Base-by-base conservation (phyloP, 495 filamentous ascomycete genomes). In the Daldinia vernicosa region DNA sequence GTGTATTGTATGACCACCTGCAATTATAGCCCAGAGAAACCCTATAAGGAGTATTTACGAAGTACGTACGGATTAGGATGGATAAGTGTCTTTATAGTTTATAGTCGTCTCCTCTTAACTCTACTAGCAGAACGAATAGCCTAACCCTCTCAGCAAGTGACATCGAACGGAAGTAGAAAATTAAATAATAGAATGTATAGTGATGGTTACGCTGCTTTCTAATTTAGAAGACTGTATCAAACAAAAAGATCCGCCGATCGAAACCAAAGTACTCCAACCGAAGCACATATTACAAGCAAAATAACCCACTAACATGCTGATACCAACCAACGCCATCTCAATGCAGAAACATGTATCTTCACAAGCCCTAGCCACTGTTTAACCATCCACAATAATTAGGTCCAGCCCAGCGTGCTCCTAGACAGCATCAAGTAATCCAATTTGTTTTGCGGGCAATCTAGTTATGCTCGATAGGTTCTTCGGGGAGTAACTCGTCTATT, bases 391-490 rank as follows among this genome's bases (percentile, higher is more conserved):
- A 6, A 12, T 57, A 24, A 47, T 47, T 5, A 66, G 28, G 37
- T 24, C 52, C 4, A 54, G 37, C 28, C 57, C 19, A n/a, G 22
- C 11, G 17, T 14, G 9, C 27, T 30, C 28, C 32, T 57, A 19
- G 28, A 28, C 26, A 62, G 15, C 5, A 14, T 60, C n/a, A 52
- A 32, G 32, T 61, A 47, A 33, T 56, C 33, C 26, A 5, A 24
- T 27, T 59, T 28, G 2, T 24, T 28, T 35, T 35, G 33, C 33
- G 9, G 17, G 30, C 15, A 32, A 33, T 35, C 47, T 80, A 84
- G 67, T 77, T 82, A 78, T 95, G 93, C 81, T 95, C 93, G 68
- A 96, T 91, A 1, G 93, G 92, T 59, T 93, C 91, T 77, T 96
- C 93, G 0, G 92, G 90, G 9, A 97, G 83, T n/a, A 97, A 76